These are phyloP conservation scores for Manihot esculenta DNA, from an alignment of 441 rosid species.

Conservation along the genomic window DNA sequence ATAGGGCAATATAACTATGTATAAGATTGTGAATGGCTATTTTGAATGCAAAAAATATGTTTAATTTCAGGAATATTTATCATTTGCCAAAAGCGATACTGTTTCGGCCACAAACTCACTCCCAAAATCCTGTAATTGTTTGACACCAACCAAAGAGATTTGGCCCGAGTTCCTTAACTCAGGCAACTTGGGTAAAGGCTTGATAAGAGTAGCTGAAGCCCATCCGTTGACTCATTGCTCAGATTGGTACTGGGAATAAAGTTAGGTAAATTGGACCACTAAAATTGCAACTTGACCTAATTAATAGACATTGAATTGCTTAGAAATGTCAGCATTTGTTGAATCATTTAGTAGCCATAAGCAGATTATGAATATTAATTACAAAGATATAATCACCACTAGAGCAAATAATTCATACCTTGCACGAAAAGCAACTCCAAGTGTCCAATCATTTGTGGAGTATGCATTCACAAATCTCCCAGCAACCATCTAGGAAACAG, in stretches of 20 bases:
- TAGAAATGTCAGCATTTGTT: neutral
- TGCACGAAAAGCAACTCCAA: conserved; percentile 89
- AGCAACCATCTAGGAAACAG: conserved; percentile 73
- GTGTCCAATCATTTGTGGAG: conserved; percentile 87
- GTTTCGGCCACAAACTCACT: neutral
- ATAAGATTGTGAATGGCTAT: neutral
- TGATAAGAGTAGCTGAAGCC: neutral
- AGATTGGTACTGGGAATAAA: neutral
- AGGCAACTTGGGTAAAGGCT: neutral
- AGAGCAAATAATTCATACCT: conserved; percentile 51
- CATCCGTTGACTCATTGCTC: neutral
- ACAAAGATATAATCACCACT: too few relatives aligned
- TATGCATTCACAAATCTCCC: conserved; percentile 91
- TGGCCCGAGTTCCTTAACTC: too few relatives aligned
- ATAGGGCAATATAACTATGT: neutral
- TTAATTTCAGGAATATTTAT: neutral
- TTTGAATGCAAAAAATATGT: neutral
- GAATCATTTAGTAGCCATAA: neutral
- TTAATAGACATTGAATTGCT: too few relatives aligned
- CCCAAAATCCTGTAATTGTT: neutral
- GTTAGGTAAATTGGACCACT: neutral
- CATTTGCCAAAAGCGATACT: neutral
- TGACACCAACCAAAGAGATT: neutral
- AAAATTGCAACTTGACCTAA: neutral
- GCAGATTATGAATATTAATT: neutral